These are phyloP conservation scores for Ambrosia hybrid DNA, from an alignment of 140 eudicot species.

Conservation along the genomic window DNA sequence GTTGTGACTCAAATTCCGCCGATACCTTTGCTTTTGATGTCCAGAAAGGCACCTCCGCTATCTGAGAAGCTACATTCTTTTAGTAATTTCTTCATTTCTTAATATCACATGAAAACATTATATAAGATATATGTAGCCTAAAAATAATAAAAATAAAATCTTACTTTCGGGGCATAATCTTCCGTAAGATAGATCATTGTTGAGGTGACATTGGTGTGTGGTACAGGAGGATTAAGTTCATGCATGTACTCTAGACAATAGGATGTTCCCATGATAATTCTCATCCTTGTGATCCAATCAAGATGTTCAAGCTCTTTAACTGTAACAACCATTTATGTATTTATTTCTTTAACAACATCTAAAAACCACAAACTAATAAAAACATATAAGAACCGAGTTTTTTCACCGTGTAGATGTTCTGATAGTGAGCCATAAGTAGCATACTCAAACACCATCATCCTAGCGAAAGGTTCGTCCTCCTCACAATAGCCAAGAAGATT, in stretches of 20 bases:
- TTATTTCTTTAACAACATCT: slow-evolving; percentile 9
- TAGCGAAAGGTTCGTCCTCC: slow-evolving; percentile 78
- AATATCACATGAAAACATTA: too few relatives aligned
- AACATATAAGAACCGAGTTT: background rate
- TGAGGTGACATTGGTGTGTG: slow-evolving; percentile 53
- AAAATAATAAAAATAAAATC: too few relatives aligned
- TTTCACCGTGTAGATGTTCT: slow-evolving; percentile 91
- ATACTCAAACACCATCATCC: slow-evolving; percentile 99
- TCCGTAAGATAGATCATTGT: slow-evolving; percentile 62
- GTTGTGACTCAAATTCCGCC: slow-evolving; percentile 44
- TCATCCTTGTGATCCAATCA: slow-evolving; percentile 84
- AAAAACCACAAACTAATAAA: background rate
- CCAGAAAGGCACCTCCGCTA: slow-evolving; percentile 64
- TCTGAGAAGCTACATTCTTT: slow-evolving; percentile 36
- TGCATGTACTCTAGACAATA: slow-evolving; percentile 93
- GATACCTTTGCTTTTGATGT: slow-evolving; percentile 37
- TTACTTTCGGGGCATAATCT: slow-evolving; percentile 96
- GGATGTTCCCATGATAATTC: slow-evolving; percentile 87
- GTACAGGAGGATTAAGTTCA: slow-evolving; percentile 67
- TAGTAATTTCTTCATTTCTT: slow-evolving; percentile 12
- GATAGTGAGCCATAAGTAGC: slow-evolving; percentile 83
- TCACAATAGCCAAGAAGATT: slow-evolving; percentile 93
- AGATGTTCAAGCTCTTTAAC: slow-evolving; percentile 85
- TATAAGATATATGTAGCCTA: too few relatives aligned
- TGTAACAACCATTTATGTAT: slow-evolving; percentile 25